Base-by-base conservation (phyloP, 371 early-diverging fungal genomes). In the Entomophthora muscae region DNA sequence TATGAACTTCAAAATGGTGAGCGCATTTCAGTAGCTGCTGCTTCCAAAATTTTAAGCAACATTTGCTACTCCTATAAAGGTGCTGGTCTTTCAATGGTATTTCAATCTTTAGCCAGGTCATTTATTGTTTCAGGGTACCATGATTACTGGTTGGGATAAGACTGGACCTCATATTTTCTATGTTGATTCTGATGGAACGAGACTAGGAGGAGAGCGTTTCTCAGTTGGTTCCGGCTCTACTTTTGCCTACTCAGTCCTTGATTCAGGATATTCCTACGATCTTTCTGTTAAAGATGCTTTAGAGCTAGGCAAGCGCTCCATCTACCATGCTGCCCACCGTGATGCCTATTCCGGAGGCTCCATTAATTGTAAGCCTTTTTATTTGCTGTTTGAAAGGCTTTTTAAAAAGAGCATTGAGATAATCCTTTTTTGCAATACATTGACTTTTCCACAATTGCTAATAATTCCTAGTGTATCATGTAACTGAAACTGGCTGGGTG, bases 111-210 rank as follows among this genome's bases (percentile, higher is more conserved):
- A 33, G 26, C 23, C 24, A 24, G 54, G 1, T 55, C 32, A 17
- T 23, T 22, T 61, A 65, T 24, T 21, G 23, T 28, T n/a, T 23
- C 70, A 84, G 86, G 99, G 99, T 61, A 98, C 98, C 32, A 99
- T 99, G 99, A 83, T 99, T 31, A 90, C 93, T 61, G 99, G 99
- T 61, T 99, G 98, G 95, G 99, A 99, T 72, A 90, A 93, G 72
- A 83, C 83, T 22, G 98, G 95, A 1, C 99, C 99, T 1, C 85
- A 83, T 51, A 80, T 99, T 60, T 99, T 86, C 75, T 99, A 99
- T 71, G 99, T 99, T 24, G 98, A 99, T 72, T 86, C 91, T 17
- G 98, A 98, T 67, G 99, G 99, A 23, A 83, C 85, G 61, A 84
- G 98, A 56, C 69, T 99, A 65, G 84, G 86, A 70, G 92, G 91